Percentiles rank a stretch among this genome's conserved stretches.
phyloP scores from a whole-genome alignment of 192 early-diverging fungal genomes.

The Coemansia sp. region DNA sequence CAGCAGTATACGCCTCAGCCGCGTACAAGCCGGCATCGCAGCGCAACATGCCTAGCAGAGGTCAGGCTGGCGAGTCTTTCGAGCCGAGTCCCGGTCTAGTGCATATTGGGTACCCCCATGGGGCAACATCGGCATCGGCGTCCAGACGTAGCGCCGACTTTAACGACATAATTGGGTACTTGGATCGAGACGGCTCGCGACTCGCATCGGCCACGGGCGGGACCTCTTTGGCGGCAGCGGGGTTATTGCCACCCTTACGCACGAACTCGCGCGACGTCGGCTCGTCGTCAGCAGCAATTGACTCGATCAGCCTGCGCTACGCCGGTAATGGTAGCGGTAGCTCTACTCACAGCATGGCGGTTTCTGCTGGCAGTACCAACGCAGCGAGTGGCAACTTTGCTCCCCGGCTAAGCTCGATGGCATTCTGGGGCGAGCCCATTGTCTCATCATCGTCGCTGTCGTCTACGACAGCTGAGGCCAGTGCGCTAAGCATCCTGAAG shows the following conservation, averaged over 20 bases:
- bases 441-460: conserved; percentile 17
- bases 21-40: not conserved
- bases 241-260: not conserved
- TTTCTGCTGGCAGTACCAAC: not conserved
- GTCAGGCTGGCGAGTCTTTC: not conserved
- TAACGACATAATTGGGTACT: conserved; percentile 20
- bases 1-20: not conserved
- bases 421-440: conserved; percentile 16
- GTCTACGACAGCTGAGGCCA: conserved; percentile 45
- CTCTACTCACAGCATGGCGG: not conserved
- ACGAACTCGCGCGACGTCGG: conserved; percentile 1
- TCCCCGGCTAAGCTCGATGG: conserved; percentile 1
- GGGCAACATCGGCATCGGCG: not conserved
- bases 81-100: not conserved
- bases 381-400: not conserved
- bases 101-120: not conserved
- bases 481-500: conserved; percentile 52
- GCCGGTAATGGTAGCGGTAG: not conserved
- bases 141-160: conserved; percentile 34
- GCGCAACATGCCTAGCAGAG: not conserved
- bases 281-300: conserved; percentile 4
- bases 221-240: conserved; percentile 7
- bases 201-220: conserved; percentile 1
- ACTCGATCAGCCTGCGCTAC: conserved; percentile 14
- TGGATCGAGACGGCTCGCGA: conserved; percentile 14